These are phyloP conservation scores for Moesziomyces sp. DNA, from an alignment of 1,284 basidiomycete genomes.

Conservation along the genomic window DNA sequence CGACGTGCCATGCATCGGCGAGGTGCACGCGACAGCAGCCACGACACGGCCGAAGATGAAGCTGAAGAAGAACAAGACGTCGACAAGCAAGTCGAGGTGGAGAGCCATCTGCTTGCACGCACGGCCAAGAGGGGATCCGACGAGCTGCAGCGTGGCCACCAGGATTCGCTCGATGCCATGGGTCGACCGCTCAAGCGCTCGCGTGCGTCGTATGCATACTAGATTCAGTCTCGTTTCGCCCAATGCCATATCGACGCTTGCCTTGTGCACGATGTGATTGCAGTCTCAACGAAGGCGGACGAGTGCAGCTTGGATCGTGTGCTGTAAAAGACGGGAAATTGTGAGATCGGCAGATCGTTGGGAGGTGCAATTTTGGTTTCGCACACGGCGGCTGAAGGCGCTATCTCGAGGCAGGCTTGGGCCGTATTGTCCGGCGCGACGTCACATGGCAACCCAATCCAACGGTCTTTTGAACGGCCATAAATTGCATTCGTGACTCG, in stretches of 20 bases:
- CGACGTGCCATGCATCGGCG: not conserved
- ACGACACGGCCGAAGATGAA: slow-evolving; percentile 5
- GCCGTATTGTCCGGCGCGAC: not conserved
- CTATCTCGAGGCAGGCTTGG: not conserved
- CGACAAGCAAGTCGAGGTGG: slow-evolving; percentile 3
- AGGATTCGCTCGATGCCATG: slow-evolving; percentile 17
- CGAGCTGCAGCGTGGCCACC: slow-evolving; percentile 27
- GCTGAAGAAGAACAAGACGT: not conserved
- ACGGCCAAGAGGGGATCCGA: slow-evolving; percentile 21
- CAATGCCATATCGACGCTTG: not conserved
- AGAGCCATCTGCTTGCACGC: slow-evolving; percentile 4
- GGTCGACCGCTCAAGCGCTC: slow-evolving; percentile 31
- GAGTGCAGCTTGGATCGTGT: not conserved
- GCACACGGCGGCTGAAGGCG: not conserved
- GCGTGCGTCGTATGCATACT: slow-evolving; percentile 39
- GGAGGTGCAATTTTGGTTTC: too few species aligned
- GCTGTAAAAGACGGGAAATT: not conserved
- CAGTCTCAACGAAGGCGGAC: too few species aligned
- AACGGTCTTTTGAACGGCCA: not conserved
- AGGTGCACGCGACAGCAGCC: slow-evolving; percentile 9
- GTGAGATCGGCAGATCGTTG: not conserved
- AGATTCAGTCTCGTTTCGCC: not conserved
- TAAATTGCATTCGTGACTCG: not conserved
- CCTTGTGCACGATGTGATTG: not conserved
- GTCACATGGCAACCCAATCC: not conserved